Conservation (phyloP, 257 asterid genomes). For the Verbena officinalis region DNA sequence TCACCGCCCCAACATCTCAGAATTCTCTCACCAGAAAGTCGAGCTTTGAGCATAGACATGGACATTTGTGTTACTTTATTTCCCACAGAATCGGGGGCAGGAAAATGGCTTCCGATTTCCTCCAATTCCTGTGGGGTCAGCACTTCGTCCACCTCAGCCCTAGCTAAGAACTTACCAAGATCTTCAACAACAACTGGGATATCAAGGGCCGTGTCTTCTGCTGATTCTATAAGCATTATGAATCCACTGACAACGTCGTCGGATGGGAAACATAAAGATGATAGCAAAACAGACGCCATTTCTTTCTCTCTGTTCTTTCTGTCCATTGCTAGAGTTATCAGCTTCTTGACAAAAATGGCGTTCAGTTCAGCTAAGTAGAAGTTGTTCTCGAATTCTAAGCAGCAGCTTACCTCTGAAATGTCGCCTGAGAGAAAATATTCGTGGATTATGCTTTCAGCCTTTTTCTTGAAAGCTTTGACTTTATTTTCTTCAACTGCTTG, state of each 20-base stretch:
- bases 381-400: constrained; percentile 67
- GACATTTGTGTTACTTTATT: constrained; percentile 67
- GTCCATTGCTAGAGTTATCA: constrained; percentile 88
- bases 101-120: constrained; percentile 67
- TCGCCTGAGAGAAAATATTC: constrained; percentile 90
- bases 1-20: constrained; percentile 93
- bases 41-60: constrained; percentile 66
- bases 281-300: constrained; percentile 86
- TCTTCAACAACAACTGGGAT: constrained; percentile 81
- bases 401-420: constrained; percentile 68
- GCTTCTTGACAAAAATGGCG: constrained; percentile 74
- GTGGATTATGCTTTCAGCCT: constrained; percentile 62
- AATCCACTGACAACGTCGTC: constrained; percentile 83
- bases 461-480: constrained; percentile 65
- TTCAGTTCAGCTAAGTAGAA: constrained; percentile 54
- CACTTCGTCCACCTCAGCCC: constrained; percentile 90
- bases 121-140: constrained; percentile 83
- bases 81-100: constrained; percentile 58
- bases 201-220: constrained; percentile 88
- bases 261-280: constrained; percentile 80
- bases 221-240: constrained; percentile 72
- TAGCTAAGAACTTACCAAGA: constrained; percentile 77
- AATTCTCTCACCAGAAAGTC: constrained; percentile 86
- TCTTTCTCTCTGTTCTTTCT: constrained; percentile 89
- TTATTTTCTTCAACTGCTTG: constrained; percentile 52